Evolutionary conservation across 352 stramenopile species (phyloP).

Genomic region (Phytopythium vexans): DNA sequence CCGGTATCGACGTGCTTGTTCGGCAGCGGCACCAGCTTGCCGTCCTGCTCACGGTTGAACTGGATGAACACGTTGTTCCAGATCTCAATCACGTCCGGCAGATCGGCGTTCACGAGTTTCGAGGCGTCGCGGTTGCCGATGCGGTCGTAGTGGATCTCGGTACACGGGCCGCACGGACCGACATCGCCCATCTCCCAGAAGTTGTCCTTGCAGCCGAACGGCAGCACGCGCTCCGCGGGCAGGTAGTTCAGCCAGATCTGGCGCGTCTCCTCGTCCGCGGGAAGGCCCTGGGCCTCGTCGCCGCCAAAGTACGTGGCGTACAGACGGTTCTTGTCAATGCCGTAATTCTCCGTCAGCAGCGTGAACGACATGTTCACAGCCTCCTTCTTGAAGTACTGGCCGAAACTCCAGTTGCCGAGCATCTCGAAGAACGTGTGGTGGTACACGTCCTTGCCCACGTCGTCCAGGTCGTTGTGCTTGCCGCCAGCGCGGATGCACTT

Average conservation of each 20-base stretch:
- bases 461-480: slow-evolving; percentile 99
- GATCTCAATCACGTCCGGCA: slow-evolving; percentile 99
- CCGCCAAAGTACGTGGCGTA: slow-evolving; percentile 99
- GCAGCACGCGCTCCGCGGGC: slow-evolving; percentile 88
- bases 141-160: slow-evolving; percentile 99
- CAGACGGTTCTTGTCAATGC: slow-evolving; percentile 89
- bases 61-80: slow-evolving; percentile 99
- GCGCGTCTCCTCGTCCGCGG: slow-evolving; percentile 91
- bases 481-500: slow-evolving; percentile 99
- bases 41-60: slow-evolving; percentile 94
- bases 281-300: slow-evolving; percentile 80
- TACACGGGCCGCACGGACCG: slow-evolving; percentile 98
- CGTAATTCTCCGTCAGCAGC: slow-evolving; percentile 95
- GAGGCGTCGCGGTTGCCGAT: slow-evolving; percentile 93
- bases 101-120: slow-evolving; percentile 95
- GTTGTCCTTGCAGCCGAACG: slow-evolving; percentile 97
- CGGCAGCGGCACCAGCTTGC: slow-evolving; percentile 89
- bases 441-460: slow-evolving; percentile 99
- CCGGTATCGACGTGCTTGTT: slow-evolving; percentile 98
- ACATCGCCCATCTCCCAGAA: slow-evolving; percentile 99
- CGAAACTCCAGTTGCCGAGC: slow-evolving; percentile 99
- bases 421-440: slow-evolving; percentile 99
- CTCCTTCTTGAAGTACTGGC: slow-evolving; percentile 99
- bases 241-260: slow-evolving; percentile 89
- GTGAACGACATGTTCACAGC: slow-evolving; percentile 97